Conservation (phyloP, 192 early-diverging fungal genomes). For the Coemansia sp. region DNA sequence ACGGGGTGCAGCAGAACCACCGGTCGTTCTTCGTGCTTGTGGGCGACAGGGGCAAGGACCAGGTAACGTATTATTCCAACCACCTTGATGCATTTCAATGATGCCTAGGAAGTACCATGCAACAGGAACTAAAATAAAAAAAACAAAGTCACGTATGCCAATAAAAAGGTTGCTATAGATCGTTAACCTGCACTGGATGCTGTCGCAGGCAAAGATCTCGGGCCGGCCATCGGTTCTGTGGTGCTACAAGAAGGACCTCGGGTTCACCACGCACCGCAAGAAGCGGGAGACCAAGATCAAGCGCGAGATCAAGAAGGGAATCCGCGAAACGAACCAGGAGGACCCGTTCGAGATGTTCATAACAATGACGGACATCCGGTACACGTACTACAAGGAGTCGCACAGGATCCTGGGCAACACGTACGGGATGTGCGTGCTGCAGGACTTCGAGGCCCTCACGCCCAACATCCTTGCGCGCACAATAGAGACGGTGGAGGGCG, state of each 20-base stretch:
- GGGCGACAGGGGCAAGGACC: conserved; percentile 90
- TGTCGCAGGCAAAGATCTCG: conserved; percentile 89
- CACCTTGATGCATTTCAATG: not conserved
- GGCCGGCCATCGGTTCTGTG: conserved; percentile 94
- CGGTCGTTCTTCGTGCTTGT: conserved; percentile 95
- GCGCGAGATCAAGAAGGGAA: conserved; percentile 88
- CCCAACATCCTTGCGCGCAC: conserved; percentile 96
- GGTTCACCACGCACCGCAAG: conserved; percentile 93
- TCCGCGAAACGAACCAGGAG: conserved; percentile 87
- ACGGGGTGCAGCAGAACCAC: conserved; percentile 88
- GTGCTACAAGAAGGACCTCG: conserved; percentile 99
- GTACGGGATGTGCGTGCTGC: conserved; percentile 97
- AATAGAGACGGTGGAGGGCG: conserved; percentile 98
- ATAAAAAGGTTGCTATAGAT: conserved; percentile 60
- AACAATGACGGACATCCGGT: conserved; percentile 92
- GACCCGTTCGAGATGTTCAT: conserved; percentile 99
- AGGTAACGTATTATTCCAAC: conserved; percentile 50
- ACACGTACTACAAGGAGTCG: conserved; percentile 99
- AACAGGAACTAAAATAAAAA: not conserved
- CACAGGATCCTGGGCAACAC: conserved; percentile 98
- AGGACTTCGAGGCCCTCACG: conserved; percentile 98
- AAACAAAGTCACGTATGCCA: not conserved
- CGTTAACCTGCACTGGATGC: conserved; percentile 95
- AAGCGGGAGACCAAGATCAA: conserved; percentile 97
- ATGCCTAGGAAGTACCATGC: not conserved